Base-by-base conservation (phyloP, 2,329 filamentous ascomycete species). In the Colletotrichum costaricense region DNA sequence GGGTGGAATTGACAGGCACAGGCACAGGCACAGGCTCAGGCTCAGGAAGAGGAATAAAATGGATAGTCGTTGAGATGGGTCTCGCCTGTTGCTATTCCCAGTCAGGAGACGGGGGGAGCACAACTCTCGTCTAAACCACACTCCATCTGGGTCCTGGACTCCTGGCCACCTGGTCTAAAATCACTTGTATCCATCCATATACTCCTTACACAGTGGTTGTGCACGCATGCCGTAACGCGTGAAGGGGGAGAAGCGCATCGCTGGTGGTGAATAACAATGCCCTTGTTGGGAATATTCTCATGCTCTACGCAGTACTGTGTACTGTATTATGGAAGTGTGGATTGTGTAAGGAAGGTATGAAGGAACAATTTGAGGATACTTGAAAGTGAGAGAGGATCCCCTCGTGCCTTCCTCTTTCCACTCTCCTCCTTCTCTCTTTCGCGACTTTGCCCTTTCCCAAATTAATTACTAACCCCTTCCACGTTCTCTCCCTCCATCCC, bases 391-490 rank as follows among this genome's bases (percentile, higher is more conserved):
- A 63, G 46, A 63, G 60, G 60, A 54, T 54, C 67, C 62, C 30
- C 33, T 35, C 33, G 33, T 35, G 33, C 33, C 33, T 35, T 49
- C 55, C 68, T 42, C 62, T 55, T 60, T 16, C 30, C 57, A 38
- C 66, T 46, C 59, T 60, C 60, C 67, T 35, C 54, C 30, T 58
- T 22, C 49, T 52, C 52, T 64, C 67, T 42, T 67, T 33, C 26
- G 22, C 57, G 49, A 64, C 33, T 42, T 46, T 59, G 35, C 57
- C 71, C 60, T 72, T 55, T 56, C 19, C 46, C 2, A 55, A 54
- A 64, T 55, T 64, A 28, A 38, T 64, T 55, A 38, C 63, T 67
- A 63, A 63, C 71, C 63, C 62, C 62, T 57, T 67, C 64, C 64
- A n/a, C 64, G 16, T 57, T 57, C 55, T 59, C 57, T 54, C 65